Conservation (phyloP, 805 yeast species). For the Candida koratica region DNA sequence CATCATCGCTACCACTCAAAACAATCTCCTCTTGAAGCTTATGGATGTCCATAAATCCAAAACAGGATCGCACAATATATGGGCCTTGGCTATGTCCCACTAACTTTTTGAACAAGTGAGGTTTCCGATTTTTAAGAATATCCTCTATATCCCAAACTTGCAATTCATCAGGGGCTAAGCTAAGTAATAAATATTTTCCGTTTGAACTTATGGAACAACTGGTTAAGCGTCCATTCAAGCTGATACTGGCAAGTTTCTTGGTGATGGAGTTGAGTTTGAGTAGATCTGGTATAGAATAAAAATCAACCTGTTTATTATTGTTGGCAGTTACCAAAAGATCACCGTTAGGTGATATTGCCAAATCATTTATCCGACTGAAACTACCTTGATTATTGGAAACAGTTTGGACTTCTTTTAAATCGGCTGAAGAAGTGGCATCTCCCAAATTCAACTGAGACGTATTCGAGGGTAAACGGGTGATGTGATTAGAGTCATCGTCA, state of each 20-base stretch:
- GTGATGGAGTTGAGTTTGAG: conserved; percentile 29
- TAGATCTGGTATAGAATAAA: conserved; percentile 49
- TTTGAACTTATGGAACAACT: conserved; percentile 55
- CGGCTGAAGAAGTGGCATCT: conserved; percentile 1
- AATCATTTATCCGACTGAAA: conserved; percentile 58
- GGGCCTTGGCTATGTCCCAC: conserved; percentile 70
- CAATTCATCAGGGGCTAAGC: conserved; percentile 68
- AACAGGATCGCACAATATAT: conserved; percentile 68
- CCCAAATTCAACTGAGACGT: conserved; percentile 2
- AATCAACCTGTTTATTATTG: conserved; percentile 55
- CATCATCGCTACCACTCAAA: conserved; percentile 83
- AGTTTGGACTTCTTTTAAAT: background rate
- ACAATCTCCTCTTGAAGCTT: conserved; percentile 56
- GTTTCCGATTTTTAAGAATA: conserved; percentile 24
- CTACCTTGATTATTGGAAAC: conserved; percentile 9
- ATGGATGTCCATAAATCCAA: conserved; percentile 52
- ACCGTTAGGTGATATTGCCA: conserved; percentile 64
- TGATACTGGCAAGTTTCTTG: conserved; percentile 41
- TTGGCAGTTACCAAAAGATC: conserved; percentile 60
- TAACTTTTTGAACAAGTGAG: conserved; percentile 57
- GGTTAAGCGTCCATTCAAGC: conserved; percentile 57
- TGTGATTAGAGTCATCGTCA: conserved; percentile 11
- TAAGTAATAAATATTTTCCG: conserved; percentile 57
- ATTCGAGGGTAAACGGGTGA: conserved; percentile 1
- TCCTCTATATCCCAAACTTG: conserved; percentile 72